These are phyloP conservation scores for Artemisia annua DNA, from an alignment of 129 eudicot species.

Conservation along the genomic window DNA sequence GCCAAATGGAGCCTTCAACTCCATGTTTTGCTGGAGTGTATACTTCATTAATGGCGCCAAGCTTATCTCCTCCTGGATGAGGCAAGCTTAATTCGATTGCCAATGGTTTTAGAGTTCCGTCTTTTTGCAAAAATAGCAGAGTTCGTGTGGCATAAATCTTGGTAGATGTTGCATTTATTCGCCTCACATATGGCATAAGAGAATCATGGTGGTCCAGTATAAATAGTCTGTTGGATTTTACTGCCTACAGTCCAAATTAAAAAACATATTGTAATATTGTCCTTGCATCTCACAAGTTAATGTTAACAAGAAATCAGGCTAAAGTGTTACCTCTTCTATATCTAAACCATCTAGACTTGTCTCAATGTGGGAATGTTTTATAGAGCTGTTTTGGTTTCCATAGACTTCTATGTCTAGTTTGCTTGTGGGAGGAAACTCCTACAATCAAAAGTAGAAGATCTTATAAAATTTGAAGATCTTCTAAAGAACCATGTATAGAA, in stretches of 20 bases:
- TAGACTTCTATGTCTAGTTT: conserved; percentile 41
- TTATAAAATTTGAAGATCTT: background rate
- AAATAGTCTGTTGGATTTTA: conserved; percentile 38
- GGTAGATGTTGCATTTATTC: conserved; percentile 42
- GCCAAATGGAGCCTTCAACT: conserved; percentile 50
- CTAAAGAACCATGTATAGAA: no score
- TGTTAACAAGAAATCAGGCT: background rate
- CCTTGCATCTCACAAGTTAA: background rate
- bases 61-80: conserved; percentile 33
- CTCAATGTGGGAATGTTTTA: conserved; percentile 34
- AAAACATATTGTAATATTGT: background rate
- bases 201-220: conserved; percentile 57
- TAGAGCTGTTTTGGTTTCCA: conserved; percentile 49
- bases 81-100: conserved; percentile 63
- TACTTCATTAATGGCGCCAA: conserved; percentile 41
- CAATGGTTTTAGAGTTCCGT: conserved; percentile 56
- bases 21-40: conserved; percentile 50
- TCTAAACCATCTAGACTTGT: conserved; percentile 41
- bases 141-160: conserved; percentile 64
- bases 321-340: conserved; percentile 38
- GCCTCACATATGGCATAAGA: conserved; percentile 47
- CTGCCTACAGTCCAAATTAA: conserved; percentile 36
- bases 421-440: conserved; percentile 71
- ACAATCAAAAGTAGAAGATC: conserved; percentile 6
- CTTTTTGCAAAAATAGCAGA: conserved; percentile 35